Evolutionary conservation across 495 filamentous ascomycete genomes (phyloP).

Genomic region (Penicillium cosmopolitanum): DNA sequence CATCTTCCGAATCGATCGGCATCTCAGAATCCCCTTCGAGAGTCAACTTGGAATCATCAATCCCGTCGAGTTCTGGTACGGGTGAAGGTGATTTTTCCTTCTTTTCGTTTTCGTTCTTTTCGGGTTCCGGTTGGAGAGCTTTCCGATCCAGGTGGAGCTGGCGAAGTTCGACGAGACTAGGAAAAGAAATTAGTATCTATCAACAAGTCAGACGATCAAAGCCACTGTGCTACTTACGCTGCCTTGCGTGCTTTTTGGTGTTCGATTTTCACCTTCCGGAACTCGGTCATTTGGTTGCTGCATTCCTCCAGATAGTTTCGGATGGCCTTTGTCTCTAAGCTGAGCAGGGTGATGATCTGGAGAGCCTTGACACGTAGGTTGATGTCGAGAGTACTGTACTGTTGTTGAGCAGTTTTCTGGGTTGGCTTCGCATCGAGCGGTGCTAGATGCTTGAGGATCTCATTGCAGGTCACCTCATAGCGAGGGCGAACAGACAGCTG

Average conservation of each 20-base stretch:
- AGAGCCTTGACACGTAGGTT: constrained; percentile 81
- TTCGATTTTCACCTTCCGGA: constrained; percentile 94
- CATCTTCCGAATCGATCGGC: constrained; percentile 63
- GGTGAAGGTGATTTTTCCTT: constrained; percentile 62
- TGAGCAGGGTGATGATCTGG: constrained; percentile 85
- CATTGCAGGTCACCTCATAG: constrained; percentile 71
- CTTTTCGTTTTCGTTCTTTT: constrained; percentile 31
- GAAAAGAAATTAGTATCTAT: constrained; percentile 8
- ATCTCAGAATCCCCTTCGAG: constrained; percentile 60
- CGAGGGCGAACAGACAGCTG: constrained; percentile 79
- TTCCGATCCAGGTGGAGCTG: constrained; percentile 85
- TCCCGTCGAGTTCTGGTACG: constrained; percentile 56
- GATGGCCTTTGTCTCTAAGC: constrained; percentile 81
- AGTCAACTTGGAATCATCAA: constrained; percentile 67
- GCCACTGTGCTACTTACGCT: constrained; percentile 62
- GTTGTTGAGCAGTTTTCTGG: constrained; percentile 67
- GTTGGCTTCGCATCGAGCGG: constrained; percentile 75
- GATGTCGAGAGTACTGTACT: constrained; percentile 76
- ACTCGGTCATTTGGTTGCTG: constrained; percentile 86
- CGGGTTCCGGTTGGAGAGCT: constrained; percentile 71
- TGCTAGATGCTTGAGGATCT: constrained; percentile 75
- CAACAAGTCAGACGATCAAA: background rate
- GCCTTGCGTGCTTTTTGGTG: constrained; percentile 81
- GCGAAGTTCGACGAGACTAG: constrained; percentile 80
- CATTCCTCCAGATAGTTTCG: constrained; percentile 89